Conservation (phyloP, 768 basidiomycete genomes). For the Termitomyces sp. region DNA sequence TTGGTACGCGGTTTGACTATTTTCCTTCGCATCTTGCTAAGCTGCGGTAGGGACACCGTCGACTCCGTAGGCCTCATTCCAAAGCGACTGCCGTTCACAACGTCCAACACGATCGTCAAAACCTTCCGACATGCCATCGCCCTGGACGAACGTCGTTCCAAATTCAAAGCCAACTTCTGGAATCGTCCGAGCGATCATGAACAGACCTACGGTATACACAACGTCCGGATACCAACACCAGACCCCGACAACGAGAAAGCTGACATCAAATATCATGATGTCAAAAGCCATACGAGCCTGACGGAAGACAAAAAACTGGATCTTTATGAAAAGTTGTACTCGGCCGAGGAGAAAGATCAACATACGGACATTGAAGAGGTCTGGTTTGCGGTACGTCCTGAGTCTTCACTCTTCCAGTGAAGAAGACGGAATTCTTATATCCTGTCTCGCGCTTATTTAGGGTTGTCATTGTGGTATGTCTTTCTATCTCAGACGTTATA, state of each 20-base stretch:
- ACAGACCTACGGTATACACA: conserved; percentile 19
- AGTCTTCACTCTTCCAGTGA: not conserved
- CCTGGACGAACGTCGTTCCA: conserved; percentile 57
- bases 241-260: not conserved
- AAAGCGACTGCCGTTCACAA: conserved; percentile 51
- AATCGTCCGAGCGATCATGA: conserved; percentile 28
- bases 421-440: not conserved
- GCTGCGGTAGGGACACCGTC: conserved; percentile 53
- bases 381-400: conserved; percentile 50
- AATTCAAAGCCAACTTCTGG: conserved; percentile 53
- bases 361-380: conserved; percentile 52
- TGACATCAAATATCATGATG: not conserved
- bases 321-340: conserved; percentile 27
- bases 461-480: conserved; percentile 40
- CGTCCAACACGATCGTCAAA: conserved; percentile 46
- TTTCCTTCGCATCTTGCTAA: not conserved
- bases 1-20: conserved; percentile 28
- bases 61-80: conserved; percentile 54
- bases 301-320: conserved; percentile 19
- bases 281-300: not conserved
- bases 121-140: conserved; percentile 61
- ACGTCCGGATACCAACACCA: not conserved
- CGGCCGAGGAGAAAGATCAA: conserved; percentile 11
- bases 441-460: conserved; percentile 11
- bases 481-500: no score